These are phyloP conservation scores for Skeletonema tropicum DNA, from an alignment of 108 stramenopile genomes.

Conservation along the genomic window DNA sequence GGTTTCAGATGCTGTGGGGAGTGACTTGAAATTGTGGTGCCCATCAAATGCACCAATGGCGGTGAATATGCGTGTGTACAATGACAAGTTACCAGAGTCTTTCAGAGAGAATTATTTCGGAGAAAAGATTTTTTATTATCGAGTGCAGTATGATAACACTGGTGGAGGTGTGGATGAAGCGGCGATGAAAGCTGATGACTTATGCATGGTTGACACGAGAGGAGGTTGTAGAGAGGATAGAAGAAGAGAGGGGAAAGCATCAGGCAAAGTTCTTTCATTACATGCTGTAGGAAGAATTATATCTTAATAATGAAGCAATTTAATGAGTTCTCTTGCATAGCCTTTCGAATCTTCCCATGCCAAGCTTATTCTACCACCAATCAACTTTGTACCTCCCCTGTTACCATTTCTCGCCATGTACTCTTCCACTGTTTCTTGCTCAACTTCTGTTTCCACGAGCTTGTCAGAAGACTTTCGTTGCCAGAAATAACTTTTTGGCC, in stretches of 20 bases:
- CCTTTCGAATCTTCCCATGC: conserved; percentile 66
- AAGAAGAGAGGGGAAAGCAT: conserved; percentile 51
- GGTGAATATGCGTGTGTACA: conserved; percentile 58
- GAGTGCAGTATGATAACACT: conserved; percentile 61
- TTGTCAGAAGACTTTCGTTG: conserved; percentile 13
- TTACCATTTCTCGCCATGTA: conserved; percentile 47
- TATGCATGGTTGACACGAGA: conserved; percentile 78
- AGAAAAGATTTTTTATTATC: conserved; percentile 81
- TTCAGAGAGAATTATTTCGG: conserved; percentile 61
- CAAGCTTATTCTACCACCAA: conserved; percentile 58
- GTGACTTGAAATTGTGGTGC: conserved; percentile 60
- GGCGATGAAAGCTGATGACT: conserved; percentile 45
- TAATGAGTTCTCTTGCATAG: conserved; percentile 44
- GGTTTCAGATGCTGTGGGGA: conserved; percentile 39
- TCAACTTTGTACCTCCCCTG: conserved; percentile 32
- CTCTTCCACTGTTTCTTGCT: conserved; percentile 36
- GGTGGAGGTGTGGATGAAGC: conserved; percentile 54
- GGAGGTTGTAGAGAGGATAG: conserved; percentile 70
- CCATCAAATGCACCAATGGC: conserved; percentile 72
- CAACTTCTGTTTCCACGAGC: background rate
- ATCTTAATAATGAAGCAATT: conserved; percentile 30
- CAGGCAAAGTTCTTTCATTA: conserved; percentile 81
- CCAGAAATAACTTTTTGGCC: conserved; percentile 69
- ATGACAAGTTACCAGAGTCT: conserved; percentile 36
- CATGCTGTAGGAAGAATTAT: conserved; percentile 49